These are phyloP conservation scores for Citrus inodora DNA, from an alignment of 345 rosid genomes.

Conservation along the genomic window DNA sequence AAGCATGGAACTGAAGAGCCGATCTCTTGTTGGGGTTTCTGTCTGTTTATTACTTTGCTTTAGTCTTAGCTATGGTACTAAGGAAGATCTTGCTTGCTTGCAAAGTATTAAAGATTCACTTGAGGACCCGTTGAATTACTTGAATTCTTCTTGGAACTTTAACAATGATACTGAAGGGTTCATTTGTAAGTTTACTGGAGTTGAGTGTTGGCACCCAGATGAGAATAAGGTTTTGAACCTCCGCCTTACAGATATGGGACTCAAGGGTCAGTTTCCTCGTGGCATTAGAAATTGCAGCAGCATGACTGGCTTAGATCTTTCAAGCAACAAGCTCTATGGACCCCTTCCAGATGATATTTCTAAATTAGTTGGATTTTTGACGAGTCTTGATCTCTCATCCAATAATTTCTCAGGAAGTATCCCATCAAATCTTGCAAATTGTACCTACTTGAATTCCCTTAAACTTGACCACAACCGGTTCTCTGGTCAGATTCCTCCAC, in stretches of 20 bases:
- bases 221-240: constrained; percentile 78
- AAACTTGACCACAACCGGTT: constrained; percentile 61
- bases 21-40: constrained; percentile 20
- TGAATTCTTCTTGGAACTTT: constrained; percentile 58
- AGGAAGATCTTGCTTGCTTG: constrained; percentile 54
- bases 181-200: constrained; percentile 73
- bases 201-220: constrained; percentile 92
- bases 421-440: constrained; percentile 35
- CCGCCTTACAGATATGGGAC: constrained; percentile 60
- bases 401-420: constrained; percentile 69
- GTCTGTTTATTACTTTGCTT: constrained; percentile 38
- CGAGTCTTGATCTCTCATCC: constrained; percentile 62
- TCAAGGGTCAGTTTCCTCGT: constrained; percentile 61
- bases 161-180: constrained; percentile 52
- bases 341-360: constrained; percentile 46
- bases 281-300: constrained; percentile 44
- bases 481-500: constrained; percentile 52
- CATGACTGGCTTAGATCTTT: constrained; percentile 73
- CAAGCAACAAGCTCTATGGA: constrained; percentile 63
- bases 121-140: constrained; percentile 43
- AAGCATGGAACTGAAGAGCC: constrained; percentile 27
- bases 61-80: constrained; percentile 34
- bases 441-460: constrained; percentile 60
- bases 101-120: constrained; percentile 29
- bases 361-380: constrained; percentile 6